A percentile compares a stretch with the other conserved stretches of the same genome.
Evolutionary conservation across 768 basidiomycete species (phyloP).

Genomic region (Psilocybe tampanensis): DNA sequence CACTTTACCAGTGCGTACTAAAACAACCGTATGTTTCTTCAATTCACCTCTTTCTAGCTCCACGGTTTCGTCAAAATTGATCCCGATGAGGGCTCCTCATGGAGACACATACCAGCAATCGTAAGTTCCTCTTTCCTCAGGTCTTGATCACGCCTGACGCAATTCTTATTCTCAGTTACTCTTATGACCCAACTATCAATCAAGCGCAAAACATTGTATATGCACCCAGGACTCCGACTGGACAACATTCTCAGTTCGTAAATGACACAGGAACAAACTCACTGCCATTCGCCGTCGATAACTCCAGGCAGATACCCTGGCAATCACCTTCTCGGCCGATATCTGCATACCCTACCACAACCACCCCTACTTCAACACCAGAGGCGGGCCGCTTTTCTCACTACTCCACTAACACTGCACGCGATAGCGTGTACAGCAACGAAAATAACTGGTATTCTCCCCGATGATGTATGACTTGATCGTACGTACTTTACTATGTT

Average conservation of each 20-base stretch:
- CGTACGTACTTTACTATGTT: background rate
- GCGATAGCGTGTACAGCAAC: background rate
- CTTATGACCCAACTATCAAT: background rate
- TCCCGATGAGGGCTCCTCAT: conserved; percentile 4
- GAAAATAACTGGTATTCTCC: background rate
- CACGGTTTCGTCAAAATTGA: conserved; percentile 20
- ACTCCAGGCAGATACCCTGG: conserved; percentile 5
- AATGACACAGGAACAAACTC: background rate
- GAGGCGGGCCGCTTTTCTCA: conserved; percentile 7
- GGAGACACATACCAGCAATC: background rate
- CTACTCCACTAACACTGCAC: conserved; percentile 6
- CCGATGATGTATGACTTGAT: background rate
- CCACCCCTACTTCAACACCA: conserved; percentile 1
- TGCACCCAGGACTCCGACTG: background rate
- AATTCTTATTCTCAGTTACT: background rate
- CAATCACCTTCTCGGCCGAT: conserved; percentile 8
- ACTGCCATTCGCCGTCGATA: background rate
- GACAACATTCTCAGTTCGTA: background rate
- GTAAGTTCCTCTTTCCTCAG: background rate
- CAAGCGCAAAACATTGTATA: background rate
- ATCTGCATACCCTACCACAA: background rate
- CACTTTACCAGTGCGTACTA: conserved; percentile 59
- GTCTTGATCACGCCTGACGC: background rate
- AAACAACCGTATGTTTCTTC: background rate
- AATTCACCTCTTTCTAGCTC: conserved; percentile 4